phyloP scores from a whole-genome alignment of 2,329 filamentous ascomycete species.

The Nothophoma quercina region DNA sequence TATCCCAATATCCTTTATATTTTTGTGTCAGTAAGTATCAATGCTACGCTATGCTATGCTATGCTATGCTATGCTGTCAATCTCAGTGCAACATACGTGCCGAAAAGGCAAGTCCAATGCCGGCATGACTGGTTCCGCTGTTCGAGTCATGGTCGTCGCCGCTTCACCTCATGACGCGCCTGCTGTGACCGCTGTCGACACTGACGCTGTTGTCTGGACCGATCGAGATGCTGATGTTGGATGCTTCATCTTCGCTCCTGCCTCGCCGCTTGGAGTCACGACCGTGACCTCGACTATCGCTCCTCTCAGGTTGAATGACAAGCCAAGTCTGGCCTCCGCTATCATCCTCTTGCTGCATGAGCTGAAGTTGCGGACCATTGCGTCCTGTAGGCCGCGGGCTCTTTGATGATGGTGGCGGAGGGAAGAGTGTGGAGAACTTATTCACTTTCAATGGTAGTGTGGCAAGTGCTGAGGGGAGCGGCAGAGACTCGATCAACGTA shows the following conservation, averaged over 20 bases:
- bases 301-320: constrained; percentile 47
- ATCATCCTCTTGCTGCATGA: constrained; percentile 46
- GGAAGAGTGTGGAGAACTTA: constrained; percentile 40
- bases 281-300: constrained; percentile 40
- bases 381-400: constrained; percentile 28
- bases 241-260: constrained; percentile 40
- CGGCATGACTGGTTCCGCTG: not conserved
- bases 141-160: not conserved
- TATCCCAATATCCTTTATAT: not conserved
- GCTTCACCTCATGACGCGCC: constrained; percentile 38
- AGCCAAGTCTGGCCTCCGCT: constrained; percentile 47
- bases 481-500: constrained; percentile 43
- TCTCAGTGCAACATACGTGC: not conserved
- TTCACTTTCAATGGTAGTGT: constrained; percentile 39
- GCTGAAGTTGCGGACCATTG: constrained; percentile 41
- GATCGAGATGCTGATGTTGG: constrained; percentile 47
- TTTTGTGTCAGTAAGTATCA: not conserved
- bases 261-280: constrained; percentile 28
- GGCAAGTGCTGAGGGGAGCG: constrained; percentile 39
- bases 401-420: constrained; percentile 33
- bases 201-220: constrained; percentile 49
- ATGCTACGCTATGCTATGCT: constrained; percentile 16
- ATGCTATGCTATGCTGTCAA: constrained; percentile 9
- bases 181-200: constrained; percentile 46
- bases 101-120: not conserved